A percentile compares a stretch with the other conserved stretches of the same genome.
Evolutionary conservation across 2,329 filamentous ascomycete species (phyloP).

Genomic region (Aspergillus niger): DNA sequence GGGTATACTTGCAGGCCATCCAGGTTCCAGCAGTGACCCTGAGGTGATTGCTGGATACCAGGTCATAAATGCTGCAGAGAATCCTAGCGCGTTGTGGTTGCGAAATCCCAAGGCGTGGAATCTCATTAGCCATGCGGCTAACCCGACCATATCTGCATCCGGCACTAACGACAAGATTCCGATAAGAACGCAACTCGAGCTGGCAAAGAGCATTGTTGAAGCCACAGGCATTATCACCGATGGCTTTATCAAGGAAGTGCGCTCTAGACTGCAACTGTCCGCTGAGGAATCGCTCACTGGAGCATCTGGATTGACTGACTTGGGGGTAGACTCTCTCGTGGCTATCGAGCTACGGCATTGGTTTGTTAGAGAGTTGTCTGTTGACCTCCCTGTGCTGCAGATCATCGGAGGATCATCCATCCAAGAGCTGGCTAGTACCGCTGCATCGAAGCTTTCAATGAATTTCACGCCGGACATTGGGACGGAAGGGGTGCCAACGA

Average conservation of each 20-base stretch:
- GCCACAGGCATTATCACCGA: neutral
- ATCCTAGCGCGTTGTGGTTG: neutral
- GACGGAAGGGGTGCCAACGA: neutral
- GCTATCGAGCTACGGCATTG: conserved; percentile 4
- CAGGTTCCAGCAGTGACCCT: conserved; percentile 12
- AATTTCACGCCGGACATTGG: neutral
- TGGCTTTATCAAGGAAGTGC: conserved; percentile 1
- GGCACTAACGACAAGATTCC: neutral
- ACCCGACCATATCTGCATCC: neutral
- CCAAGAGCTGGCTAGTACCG: neutral
- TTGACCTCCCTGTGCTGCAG: conserved; percentile 1
- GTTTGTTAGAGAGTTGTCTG: conserved; percentile 2
- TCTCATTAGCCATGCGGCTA: neutral
- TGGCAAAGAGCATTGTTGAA: neutral
- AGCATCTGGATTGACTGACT: neutral
- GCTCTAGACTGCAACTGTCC: neutral
- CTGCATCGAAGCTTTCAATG: neutral
- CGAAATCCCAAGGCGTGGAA: conserved; percentile 3
- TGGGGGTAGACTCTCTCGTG: conserved; percentile 7
- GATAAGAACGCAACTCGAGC: neutral
- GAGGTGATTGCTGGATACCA: conserved; percentile 9
- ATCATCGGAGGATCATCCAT: neutral
- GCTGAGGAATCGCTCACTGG: neutral
- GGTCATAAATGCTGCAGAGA: neutral
- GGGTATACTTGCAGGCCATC: conserved; percentile 27